Percentiles rank a stretch among this genome's conserved stretches.
phyloP scores from a whole-genome alignment of 164 flowering plant genomes.

The Umbellularia californica region DNA sequence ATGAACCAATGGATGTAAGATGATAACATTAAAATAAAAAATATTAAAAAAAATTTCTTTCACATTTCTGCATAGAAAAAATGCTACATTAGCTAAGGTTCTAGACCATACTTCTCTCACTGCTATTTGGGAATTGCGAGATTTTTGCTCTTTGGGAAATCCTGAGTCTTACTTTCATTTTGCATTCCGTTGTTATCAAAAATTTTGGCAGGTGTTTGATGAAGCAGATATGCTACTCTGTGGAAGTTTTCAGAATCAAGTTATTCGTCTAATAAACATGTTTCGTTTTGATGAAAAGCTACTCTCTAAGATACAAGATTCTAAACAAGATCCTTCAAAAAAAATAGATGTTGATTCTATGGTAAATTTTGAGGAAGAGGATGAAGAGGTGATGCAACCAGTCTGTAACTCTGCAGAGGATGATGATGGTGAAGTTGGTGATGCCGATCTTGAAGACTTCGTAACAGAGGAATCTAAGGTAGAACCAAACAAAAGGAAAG shows the following conservation, averaged over 20 bases:
- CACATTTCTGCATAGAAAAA: too few species aligned
- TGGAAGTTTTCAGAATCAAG: conserved; percentile 94
- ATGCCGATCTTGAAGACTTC: conserved; percentile 14
- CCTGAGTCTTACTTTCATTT: neutral
- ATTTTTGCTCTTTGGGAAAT: too few species aligned
- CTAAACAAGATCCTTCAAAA: conserved; percentile 19
- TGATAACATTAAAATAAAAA: too few species aligned
- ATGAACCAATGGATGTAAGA: too few species aligned
- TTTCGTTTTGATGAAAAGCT: conserved; percentile 87
- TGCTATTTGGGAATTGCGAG: too few species aligned
- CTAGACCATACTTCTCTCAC: too few species aligned
- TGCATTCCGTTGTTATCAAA: neutral
- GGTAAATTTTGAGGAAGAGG: conserved; percentile 29
- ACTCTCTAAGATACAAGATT: conserved; percentile 42
- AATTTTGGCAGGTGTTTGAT: conserved; percentile 75
- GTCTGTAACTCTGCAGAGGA: conserved; percentile 26
- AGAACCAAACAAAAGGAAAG: conserved; percentile 29
- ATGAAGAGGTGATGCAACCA: conserved; percentile 30
- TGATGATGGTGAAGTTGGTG: conserved; percentile 29
- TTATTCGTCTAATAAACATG: conserved; percentile 82
- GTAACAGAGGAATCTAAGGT: conserved; percentile 24
- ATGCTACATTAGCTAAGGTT: too few species aligned
- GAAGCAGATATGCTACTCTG: conserved; percentile 96
- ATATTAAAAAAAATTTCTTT: neutral
- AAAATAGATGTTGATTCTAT: conserved; percentile 22